Evolutionary conservation across 1,284 basidiomycete species (phyloP).

Genomic region (Volvariella surrecta): DNA sequence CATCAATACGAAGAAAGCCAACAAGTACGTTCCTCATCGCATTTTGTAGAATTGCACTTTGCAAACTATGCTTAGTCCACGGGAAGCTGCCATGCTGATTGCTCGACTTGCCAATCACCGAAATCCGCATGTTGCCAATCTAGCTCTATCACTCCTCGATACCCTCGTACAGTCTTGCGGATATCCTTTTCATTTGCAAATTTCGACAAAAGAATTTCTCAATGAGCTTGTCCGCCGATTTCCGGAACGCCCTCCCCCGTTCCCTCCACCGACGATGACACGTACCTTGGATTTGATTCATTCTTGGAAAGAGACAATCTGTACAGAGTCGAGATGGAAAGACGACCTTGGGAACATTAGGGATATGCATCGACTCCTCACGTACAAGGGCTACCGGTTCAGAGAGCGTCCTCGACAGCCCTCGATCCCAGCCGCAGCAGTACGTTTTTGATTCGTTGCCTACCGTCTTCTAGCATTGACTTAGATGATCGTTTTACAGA

Average conservation of each 20-base stretch:
- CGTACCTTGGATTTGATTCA: constrained; percentile 92
- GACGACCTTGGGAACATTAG: constrained; percentile 96
- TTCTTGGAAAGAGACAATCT: constrained; percentile 94
- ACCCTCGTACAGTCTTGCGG: constrained; percentile 94
- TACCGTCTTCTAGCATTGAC: neutral
- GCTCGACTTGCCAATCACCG: constrained; percentile 83
- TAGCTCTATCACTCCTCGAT: constrained; percentile 81
- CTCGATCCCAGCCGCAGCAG: constrained; percentile 38
- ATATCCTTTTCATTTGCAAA: constrained; percentile 95
- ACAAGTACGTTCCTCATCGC: constrained; percentile 60
- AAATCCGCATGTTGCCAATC: constrained; percentile 83
- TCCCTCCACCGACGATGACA: constrained; percentile 91
- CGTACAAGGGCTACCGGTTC: constrained; percentile 96
- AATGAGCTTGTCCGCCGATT: constrained; percentile 98
- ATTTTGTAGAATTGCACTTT: neutral
- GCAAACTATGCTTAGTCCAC: constrained; percentile 42
- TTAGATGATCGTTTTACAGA: constrained; percentile 33
- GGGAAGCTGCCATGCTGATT: constrained; percentile 82
- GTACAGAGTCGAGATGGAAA: constrained; percentile 84
- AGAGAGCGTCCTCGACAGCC: constrained; percentile 47
- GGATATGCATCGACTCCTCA: constrained; percentile 94
- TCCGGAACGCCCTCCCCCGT: constrained; percentile 94
- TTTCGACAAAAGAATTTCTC: constrained; percentile 97
- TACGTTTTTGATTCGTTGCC: constrained; percentile 20
- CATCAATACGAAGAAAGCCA: constrained; percentile 94